Base-by-base conservation (phyloP, 2,329 filamentous ascomycete species). In the Arthrinium puccinioides region DNA sequence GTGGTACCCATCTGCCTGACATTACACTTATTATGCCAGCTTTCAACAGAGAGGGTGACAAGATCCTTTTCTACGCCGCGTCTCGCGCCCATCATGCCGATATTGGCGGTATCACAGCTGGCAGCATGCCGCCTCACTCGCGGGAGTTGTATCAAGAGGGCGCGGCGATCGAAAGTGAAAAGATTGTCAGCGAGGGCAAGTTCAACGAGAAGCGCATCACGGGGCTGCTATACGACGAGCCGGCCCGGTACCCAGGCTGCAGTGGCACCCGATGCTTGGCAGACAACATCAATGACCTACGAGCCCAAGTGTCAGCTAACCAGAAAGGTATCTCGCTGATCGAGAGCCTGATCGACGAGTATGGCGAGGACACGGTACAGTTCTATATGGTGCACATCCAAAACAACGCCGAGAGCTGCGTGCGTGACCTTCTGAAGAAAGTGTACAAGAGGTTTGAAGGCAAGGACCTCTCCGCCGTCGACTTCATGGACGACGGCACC, bases 51-150 rank as follows among this genome's bases (percentile, higher is more conserved):
- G 55, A 56, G 25, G 80, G 79, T 3, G 75, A 82, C 39, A 74
- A 82, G 13, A 88, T 90, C 41, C 71, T 89, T 38, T 90, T 90
- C 60, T 90, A 88, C 44, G 84, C 87, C 2, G 85, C 85, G 0
- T 87, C 82, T 5, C 74, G 85, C 25, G 85, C 85, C 0, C 85
- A 92, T 54, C 85, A 90, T 50, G 85, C 85, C 9, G 85, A 92
- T 50, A 90, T 87, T 42, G 83, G 83, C 19, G 83, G 83, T 9
- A 85, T 85, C 31, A 66, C 86, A 1, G 82, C 83, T 0, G 83
- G 83, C 1, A 84, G 78, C 2, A 87, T 87, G 83, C 83, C 83
- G 4, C 78, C 81, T 6, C 72, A 82, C 42, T 82, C 76, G 1
- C 70, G 72, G 19, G 71, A 76, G 42, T 57, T 76, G 15, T 76